phyloP scores from a whole-genome alignment of 2,329 filamentous ascomycete genomes.

The Scorias spongiosa region DNA sequence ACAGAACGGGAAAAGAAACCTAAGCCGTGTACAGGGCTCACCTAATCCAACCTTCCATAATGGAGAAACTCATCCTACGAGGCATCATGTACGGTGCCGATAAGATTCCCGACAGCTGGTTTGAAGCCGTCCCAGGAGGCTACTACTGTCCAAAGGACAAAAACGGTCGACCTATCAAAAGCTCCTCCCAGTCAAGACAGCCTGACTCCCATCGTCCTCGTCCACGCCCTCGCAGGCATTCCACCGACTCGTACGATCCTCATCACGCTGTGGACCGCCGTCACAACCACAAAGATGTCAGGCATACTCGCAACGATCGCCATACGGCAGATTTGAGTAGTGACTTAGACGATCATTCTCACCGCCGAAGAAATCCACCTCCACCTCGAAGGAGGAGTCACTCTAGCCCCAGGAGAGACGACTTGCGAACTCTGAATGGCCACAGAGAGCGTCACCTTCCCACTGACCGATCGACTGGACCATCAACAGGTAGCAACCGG shows the following conservation, averaged over 20 bases:
- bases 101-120: conserved; percentile 24
- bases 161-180: conserved; percentile 1
- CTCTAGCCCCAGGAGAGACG: too few species aligned
- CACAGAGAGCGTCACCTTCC: too few species aligned
- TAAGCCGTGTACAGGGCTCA: too few species aligned
- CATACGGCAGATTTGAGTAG: not conserved
- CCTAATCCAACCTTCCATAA: not conserved
- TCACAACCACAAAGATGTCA: not conserved
- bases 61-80: conserved; percentile 14
- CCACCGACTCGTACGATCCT: not conserved
- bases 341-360: too few species aligned
- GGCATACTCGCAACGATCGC: not conserved
- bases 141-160: conserved; percentile 20
- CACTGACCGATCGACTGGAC: too few species aligned
- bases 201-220: not conserved
- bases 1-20: too few species aligned
- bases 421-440: too few species aligned
- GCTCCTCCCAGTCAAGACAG: not conserved
- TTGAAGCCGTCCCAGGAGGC: conserved; percentile 22
- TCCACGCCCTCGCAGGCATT: not conserved
- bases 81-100: conserved; percentile 17
- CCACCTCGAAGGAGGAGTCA: too few species aligned
- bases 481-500: too few species aligned
- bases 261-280: not conserved
- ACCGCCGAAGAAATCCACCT: too few species aligned